Evolutionary conservation across 2,329 filamentous ascomycete species (phyloP).

Genomic region (Phialocephala sp.): DNA sequence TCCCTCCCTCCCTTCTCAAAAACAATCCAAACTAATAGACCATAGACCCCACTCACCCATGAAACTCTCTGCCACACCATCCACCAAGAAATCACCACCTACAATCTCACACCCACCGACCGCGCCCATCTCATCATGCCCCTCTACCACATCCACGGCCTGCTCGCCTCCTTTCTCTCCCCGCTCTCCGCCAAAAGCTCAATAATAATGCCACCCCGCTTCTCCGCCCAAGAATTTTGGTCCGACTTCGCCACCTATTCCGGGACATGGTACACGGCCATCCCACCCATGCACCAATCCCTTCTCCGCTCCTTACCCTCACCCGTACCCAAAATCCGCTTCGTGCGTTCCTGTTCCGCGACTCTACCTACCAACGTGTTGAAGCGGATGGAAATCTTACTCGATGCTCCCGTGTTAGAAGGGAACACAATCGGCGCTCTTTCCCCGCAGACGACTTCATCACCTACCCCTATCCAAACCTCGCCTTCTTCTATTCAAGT

Average conservation of each 20-base stretch:
- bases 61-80: conserved; percentile 83
- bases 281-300: conserved; percentile 89
- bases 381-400: conserved; percentile 75
- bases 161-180: conserved; percentile 80
- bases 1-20: not conserved
- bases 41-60: conserved; percentile 75
- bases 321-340: conserved; percentile 74
- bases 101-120: conserved; percentile 71
- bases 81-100: conserved; percentile 80
- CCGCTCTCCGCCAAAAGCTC: conserved; percentile 77
- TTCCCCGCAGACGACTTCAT: conserved; percentile 72
- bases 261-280: conserved; percentile 90
- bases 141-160: conserved; percentile 85
- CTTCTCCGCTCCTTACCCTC: conserved; percentile 72
- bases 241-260: conserved; percentile 71
- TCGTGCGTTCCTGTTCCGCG: conserved; percentile 86
- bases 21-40: not conserved
- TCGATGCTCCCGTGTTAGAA: conserved; percentile 82
- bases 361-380: conserved; percentile 82
- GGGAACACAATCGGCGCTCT: conserved; percentile 91
- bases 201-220: conserved; percentile 76
- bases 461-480: conserved; percentile 47
- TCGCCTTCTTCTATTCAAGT: no score
- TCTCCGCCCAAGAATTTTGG: conserved; percentile 86
- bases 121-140: conserved; percentile 89